Conservation (phyloP, 2,329 filamentous ascomycete species). For the Pseudophaeomoniella oleicola region DNA sequence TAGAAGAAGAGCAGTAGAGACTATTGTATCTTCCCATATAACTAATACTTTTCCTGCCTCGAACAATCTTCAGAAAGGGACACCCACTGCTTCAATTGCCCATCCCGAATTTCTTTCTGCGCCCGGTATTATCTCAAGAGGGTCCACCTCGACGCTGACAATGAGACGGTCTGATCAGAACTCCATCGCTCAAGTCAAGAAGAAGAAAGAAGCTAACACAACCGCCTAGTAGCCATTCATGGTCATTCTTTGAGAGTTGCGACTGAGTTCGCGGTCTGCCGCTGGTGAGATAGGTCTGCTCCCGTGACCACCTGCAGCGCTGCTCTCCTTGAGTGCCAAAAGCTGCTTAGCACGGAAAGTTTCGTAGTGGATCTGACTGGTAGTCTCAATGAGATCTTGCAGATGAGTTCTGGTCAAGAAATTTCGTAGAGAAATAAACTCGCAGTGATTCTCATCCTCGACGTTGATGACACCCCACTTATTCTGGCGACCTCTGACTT, state of each 20-base stretch:
- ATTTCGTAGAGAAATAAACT: slow-evolving; percentile 96
- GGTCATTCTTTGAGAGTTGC: slow-evolving; percentile 90
- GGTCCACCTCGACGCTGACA: neutral
- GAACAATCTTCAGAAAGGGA: too few relatives aligned
- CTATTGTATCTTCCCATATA: too few relatives aligned
- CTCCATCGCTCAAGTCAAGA: neutral
- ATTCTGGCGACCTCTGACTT: slow-evolving; percentile 95
- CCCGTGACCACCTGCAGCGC: slow-evolving; percentile 59
- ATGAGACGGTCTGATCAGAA: neutral
- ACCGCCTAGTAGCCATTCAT: slow-evolving; percentile 87
- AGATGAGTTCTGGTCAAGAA: slow-evolving; percentile 97
- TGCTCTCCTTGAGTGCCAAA: slow-evolving; percentile 94
- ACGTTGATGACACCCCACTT: slow-evolving; percentile 99
- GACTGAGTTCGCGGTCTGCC: slow-evolving; percentile 89
- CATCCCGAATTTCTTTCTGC: too few relatives aligned
- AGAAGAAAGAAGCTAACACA: neutral
- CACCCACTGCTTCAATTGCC: too few relatives aligned
- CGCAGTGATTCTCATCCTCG: slow-evolving; percentile 98
- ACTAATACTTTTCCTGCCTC: too few relatives aligned
- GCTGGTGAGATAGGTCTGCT: slow-evolving; percentile 91
- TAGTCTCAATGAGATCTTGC: slow-evolving; percentile 97
- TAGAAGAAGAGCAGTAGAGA: too few relatives aligned
- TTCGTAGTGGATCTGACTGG: slow-evolving; percentile 99
- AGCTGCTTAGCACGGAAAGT: slow-evolving; percentile 99
- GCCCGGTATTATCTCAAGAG: too few relatives aligned